Evolutionary conservation across 371 early-diverging fungal species (phyloP).

Genomic region (Furculomyces boomerangus): DNA sequence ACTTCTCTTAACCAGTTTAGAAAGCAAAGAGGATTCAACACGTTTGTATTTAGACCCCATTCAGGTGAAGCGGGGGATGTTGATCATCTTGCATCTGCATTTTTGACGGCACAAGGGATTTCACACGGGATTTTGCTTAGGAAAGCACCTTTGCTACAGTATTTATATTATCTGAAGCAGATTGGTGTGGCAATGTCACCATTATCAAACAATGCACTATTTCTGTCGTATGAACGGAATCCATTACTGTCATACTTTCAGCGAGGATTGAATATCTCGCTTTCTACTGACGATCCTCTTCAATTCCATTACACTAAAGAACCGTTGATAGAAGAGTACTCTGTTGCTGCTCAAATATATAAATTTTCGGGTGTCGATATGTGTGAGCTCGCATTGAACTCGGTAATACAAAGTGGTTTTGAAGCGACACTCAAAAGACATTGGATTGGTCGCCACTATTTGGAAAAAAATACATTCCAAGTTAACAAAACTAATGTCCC

Average conservation of each 20-base stretch:
- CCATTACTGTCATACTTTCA: constrained; percentile 90
- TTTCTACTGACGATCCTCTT: constrained; percentile 96
- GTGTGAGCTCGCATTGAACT: constrained; percentile 95
- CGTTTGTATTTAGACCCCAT: constrained; percentile 90
- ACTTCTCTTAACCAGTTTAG: constrained; percentile 75
- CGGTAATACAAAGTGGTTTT: constrained; percentile 87
- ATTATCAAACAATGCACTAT: constrained; percentile 94
- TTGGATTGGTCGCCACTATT: constrained; percentile 80
- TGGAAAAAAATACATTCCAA: constrained; percentile 70
- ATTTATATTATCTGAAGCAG: constrained; percentile 89
- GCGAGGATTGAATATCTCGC: constrained; percentile 85
- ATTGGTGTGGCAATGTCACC: constrained; percentile 98
- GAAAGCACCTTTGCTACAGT: constrained; percentile 93
- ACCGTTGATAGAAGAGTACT: constrained; percentile 97
- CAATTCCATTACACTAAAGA: constrained; percentile 98
- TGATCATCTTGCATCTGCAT: constrained; percentile 87
- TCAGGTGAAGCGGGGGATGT: constrained; percentile 97
- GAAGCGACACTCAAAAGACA: constrained; percentile 75
- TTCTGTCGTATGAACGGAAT: constrained; percentile 90
- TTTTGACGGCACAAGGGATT: constrained; percentile 80
- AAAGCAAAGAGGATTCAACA: constrained; percentile 61
- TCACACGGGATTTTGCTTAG: constrained; percentile 92
- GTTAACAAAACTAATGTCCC: constrained; percentile 95
- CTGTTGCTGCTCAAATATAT: constrained; percentile 97
- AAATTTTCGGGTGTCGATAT: constrained; percentile 86